Evolutionary conservation across 1,284 basidiomycete genomes (phyloP), one percentile per base, ranked within the genome.

Genomic region (Fomitiporia mediterranea): DNA sequence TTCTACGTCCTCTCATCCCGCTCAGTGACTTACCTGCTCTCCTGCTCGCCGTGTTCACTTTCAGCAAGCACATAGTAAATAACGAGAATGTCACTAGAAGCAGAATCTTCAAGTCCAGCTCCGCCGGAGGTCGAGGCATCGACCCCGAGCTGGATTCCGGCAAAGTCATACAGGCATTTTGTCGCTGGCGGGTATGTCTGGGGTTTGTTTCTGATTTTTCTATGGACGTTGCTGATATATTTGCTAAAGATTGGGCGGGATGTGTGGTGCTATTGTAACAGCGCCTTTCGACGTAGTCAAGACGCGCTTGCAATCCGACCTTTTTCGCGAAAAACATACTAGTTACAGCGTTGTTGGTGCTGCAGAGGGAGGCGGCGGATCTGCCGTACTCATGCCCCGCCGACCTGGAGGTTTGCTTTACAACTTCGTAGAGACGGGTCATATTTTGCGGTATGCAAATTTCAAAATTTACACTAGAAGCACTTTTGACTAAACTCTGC

Each of bases 261-360:
- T 99, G 95, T 93, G 93, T 67, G 97, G 96, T 43, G 94, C 94
- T 8, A 91, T 97, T 62, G 88, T 98, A 7, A 99, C 96, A 0
- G 94, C 93, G 35, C 96, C 96, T 0, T 94, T 99, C 64, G 96
- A 99, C 70, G 93, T 99, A 27, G 95, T 99, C 63, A 99, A 99
- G 74, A 99, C 97, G 27, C 86, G 96, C 3, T 76, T 99, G 8
- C 96, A 99, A 72, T 97, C 94, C 0, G 88, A 89, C 71, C 73
- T 98, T 38, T 98, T 95, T 70, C 77, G 78, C 47, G 79, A 84
- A 64, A 82, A 81, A 58, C 77, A 78, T 47, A 62, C 74, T 4
- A 72, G 76, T 4, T 69, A 74, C 19, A 68, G 76, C 4, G 67
- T 76, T 4, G 66, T 76, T 2, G 68, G 76, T 9, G 71, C 76